Evolutionary conservation across 352 stramenopile genomes (phyloP), one percentile per base, ranked within the genome.

Genomic region (Globisporangium echinulatum): DNA sequence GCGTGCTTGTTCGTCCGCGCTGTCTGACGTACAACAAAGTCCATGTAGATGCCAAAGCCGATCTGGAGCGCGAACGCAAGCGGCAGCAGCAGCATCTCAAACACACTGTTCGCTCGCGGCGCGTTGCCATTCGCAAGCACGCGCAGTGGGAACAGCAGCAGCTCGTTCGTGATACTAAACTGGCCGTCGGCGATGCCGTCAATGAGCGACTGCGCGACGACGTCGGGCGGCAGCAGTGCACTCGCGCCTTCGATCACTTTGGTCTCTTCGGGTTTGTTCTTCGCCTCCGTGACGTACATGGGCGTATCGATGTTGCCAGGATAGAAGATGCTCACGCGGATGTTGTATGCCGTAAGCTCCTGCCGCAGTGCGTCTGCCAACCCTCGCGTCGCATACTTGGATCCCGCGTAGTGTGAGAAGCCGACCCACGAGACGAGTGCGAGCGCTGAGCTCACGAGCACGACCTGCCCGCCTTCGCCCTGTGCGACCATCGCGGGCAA

Each of bases 251-350:
- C 82, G 55, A 96, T 93, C 42, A 71, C 80, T 49, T 75, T 83
- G 19, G 81, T 90, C 72, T 89, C 82, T 10, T 66, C 60, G 0
- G 84, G 84, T 52, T 93, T 94, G 40, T 71, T 87, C 60, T 68
- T 72, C 63, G 92, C 87, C 56, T 96, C 82, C 61, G 87, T 73
- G 47, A 74, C 69, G 42, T 75, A 92, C 15, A 81, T 82, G 15
- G 82, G 82, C 36, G 82, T 82, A 70, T 93, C 86, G 61, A 96
- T 93, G 69, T 87, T 91, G 55, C 82, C 82, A 0, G 86, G 86
- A 64, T 88, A 94, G 61, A 75, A 92, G 58, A 91, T 81, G 50
- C 76, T 85, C 59, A 88, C 79, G 38, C 64, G 59, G 48, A 94
- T 87, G 51, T 73, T 71, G 62, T 83, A 90, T 91, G 15, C 82